Evolutionary conservation across 2,329 filamentous ascomycete species (phyloP), one percentile per base, ranked within the genome.

Genomic region (Fusarium temperatum): DNA sequence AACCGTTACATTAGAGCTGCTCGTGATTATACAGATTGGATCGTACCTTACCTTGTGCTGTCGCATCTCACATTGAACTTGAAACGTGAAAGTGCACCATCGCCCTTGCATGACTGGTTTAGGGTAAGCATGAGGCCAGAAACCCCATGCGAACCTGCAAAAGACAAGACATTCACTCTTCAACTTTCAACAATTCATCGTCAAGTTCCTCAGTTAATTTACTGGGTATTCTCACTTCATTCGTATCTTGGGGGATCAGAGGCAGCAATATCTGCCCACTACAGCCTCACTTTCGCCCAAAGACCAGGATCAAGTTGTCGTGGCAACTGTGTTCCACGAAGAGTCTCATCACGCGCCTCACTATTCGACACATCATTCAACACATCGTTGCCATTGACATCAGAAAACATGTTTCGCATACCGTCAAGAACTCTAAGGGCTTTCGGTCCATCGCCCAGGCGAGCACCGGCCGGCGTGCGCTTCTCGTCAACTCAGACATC

Each of bases 321-420:
- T 48, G 71, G 38, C 71, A 64, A 50, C 71, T 68, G 38, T 44
- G 14, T 48, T 24, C 30, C 22, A 41, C n/a, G 28, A 30, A 38
- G 30, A 28, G n/a, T 26, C 10, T 69, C 57, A 36, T 44, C 26
- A 47, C 53, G 17, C 48, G n/a, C 22, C 54, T 45, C 55, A 42
- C 26, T 3, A 35, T 35, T 35, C 14, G 0, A 35, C 32, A 35
- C 0, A 9, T 17, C 14, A 7, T 55, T 17, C 32, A 22, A 39
- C 36, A 18, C 24, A 22, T 35, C 24, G 36, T 53, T 26, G 28
- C 8, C 41, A 53, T 15, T 30, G 42, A 11, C 45, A 22, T 8
- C 30, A 38, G 12, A 30, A 53, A 55, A 14, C 20, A 78, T 77
- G 75, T 68, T 78, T 63, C 76, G 66, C 24, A 50, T 54, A 54